phyloP scores from a whole-genome alignment of 202 grass and related monocot species.

The Alloteropsis angusta region DNA sequence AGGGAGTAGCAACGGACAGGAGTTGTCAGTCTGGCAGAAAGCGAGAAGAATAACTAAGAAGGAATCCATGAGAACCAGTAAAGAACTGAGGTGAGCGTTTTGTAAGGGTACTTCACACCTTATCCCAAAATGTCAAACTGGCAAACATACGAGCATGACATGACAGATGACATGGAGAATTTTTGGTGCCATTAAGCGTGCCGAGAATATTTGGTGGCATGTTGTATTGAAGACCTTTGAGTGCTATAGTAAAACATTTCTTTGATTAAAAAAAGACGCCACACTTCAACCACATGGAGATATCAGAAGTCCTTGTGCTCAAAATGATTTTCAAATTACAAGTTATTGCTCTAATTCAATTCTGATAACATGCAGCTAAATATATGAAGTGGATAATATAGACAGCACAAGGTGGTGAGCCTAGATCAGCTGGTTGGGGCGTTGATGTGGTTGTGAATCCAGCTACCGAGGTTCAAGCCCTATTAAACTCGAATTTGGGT shows the following conservation, averaged over 20 bases:
- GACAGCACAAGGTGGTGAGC: not conserved
- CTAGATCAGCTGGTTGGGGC: not conserved
- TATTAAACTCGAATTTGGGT: not conserved
- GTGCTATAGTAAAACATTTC: not conserved
- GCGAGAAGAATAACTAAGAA: not conserved
- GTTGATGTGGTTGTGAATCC: not conserved
- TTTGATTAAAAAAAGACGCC: not conserved
- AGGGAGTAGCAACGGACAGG: not conserved
- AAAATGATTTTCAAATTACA: not conserved
- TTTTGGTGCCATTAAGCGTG: not conserved
- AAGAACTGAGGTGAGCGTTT: not conserved
- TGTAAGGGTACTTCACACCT: not conserved
- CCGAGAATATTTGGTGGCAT: not conserved
- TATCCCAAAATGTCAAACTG: not conserved
- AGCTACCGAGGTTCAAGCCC: not conserved
- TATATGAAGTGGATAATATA: not conserved
- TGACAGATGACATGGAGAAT: not conserved
- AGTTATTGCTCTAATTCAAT: not conserved
- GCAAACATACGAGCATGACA: not conserved
- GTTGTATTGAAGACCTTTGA: not conserved
- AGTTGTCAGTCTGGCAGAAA: not conserved
- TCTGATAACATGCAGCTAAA: not conserved
- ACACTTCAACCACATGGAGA: not conserved
- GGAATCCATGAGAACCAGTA: not conserved
- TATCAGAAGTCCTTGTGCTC: not conserved